Evolutionary conservation across 495 filamentous ascomycete genomes (phyloP).

Genomic region (Penicillium paxilli): DNA sequence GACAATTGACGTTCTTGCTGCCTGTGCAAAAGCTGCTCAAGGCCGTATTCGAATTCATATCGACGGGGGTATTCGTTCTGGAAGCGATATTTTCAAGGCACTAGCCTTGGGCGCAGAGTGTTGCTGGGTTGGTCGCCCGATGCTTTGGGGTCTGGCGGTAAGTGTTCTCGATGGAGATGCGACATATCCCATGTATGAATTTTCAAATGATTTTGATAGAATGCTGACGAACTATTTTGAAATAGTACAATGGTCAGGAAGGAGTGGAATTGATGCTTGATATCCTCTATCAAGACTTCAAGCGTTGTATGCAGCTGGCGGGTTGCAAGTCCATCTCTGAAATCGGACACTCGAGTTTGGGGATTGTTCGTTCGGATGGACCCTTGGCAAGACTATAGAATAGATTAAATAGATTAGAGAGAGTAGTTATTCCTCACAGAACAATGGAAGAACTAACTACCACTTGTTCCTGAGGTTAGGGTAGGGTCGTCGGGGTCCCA

Average conservation of each 20-base stretch:
- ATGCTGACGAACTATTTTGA: not conserved
- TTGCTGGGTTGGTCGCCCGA: slow-evolving; percentile 64
- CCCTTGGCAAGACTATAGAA: slow-evolving; percentile 39
- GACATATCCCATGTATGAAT: too few species aligned
- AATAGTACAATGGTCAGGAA: slow-evolving; percentile 37
- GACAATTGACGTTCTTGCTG: slow-evolving; percentile 62
- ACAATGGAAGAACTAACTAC: too few species aligned
- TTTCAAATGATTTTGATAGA: too few species aligned
- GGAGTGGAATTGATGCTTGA: slow-evolving; percentile 41
- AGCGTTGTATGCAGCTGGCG: slow-evolving; percentile 51
- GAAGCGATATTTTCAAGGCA: slow-evolving; percentile 70
- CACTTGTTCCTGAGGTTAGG: too few species aligned
- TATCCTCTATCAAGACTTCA: slow-evolving; percentile 50
- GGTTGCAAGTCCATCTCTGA: slow-evolving; percentile 49
- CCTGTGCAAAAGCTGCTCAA: slow-evolving; percentile 59
- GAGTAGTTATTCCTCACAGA: too few species aligned
- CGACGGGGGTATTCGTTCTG: slow-evolving; percentile 65
- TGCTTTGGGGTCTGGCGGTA: slow-evolving; percentile 49
- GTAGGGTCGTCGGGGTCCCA: too few species aligned
- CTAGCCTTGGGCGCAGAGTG: slow-evolving; percentile 64
- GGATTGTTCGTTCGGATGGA: slow-evolving; percentile 38
- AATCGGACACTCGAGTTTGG: slow-evolving; percentile 40
- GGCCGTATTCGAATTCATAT: slow-evolving; percentile 62
- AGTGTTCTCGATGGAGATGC: slow-evolving; percentile 5
- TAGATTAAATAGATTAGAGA: not conserved